Conservation (phyloP, 108 stramenopile species). For the Skeletonema grethae region DNA sequence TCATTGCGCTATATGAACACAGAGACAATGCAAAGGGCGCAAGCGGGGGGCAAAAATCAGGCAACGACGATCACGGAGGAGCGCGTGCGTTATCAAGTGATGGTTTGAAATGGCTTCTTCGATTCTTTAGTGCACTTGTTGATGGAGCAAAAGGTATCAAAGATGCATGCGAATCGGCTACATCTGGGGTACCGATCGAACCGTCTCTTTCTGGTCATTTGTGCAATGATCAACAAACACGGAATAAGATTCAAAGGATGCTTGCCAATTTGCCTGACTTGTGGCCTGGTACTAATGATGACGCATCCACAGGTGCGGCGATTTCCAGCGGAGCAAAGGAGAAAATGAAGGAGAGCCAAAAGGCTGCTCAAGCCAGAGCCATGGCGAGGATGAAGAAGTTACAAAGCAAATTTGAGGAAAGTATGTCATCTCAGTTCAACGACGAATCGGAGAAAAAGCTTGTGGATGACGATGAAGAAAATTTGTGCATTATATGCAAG, state of each 20-base stretch:
- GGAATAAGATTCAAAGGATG: constrained; percentile 64
- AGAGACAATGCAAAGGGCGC: constrained; percentile 56
- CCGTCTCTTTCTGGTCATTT: neutral
- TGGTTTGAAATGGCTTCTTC: constrained; percentile 86
- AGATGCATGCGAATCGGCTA: constrained; percentile 71
- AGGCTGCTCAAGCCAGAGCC: constrained; percentile 79
- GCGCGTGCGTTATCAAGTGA: constrained; percentile 72
- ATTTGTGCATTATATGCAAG: constrained; percentile 88
- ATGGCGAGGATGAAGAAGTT: constrained; percentile 81
- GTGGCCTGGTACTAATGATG: constrained; percentile 64
- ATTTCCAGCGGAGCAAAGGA: constrained; percentile 37
- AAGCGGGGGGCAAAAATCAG: constrained; percentile 39
- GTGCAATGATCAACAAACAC: constrained; percentile 57
- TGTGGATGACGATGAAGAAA: constrained; percentile 67
- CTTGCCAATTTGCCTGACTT: constrained; percentile 71
- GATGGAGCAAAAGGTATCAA: constrained; percentile 76
- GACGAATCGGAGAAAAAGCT: constrained; percentile 47
- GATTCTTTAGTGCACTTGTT: constrained; percentile 81
- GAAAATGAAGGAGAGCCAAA: constrained; percentile 75
- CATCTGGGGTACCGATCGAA: constrained; percentile 59
- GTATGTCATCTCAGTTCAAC: constrained; percentile 59
- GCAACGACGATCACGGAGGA: constrained; percentile 81
- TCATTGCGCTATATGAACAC: constrained; percentile 89
- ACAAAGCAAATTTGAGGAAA: constrained; percentile 78
- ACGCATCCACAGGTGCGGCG: constrained; percentile 34